A percentile compares a stretch with the other conserved stretches of the same genome.
Evolutionary conservation across 129 eudicot genomes (phyloP).

Genomic region (carrot (Daucus carota)): DH1_v3.0 NC_030385.2:9523001-9523500

Average conservation of each 20-base stretch:
- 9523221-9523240: background rate
- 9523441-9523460: conserved; percentile 87
- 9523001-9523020: too few species aligned
- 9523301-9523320: conserved; percentile 13
- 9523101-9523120: conserved; percentile 28
- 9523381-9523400: conserved; percentile 88
- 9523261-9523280: background rate
- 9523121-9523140: conserved; percentile 4
- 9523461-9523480: conserved; percentile 92
- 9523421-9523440: conserved; percentile 65
- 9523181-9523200: conserved; percentile 6
- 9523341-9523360: conserved; percentile 73
- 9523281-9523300: background rate
- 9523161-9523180: conserved; percentile 15
- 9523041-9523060: too few species aligned
- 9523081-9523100: conserved; percentile 25
- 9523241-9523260: conserved; percentile 8
- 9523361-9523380: conserved; percentile 98
- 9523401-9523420: conserved; percentile 79
- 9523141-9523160: conserved; percentile 18
- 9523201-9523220: background rate
- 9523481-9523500: conserved; percentile 86
- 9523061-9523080: background rate
- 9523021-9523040: too few species aligned
- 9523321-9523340: conserved; percentile 48